Evolutionary conservation across 1,284 basidiomycete genomes (phyloP), one percentile per base, ranked within the genome.

Genomic region (Boletus mariae): DNA sequence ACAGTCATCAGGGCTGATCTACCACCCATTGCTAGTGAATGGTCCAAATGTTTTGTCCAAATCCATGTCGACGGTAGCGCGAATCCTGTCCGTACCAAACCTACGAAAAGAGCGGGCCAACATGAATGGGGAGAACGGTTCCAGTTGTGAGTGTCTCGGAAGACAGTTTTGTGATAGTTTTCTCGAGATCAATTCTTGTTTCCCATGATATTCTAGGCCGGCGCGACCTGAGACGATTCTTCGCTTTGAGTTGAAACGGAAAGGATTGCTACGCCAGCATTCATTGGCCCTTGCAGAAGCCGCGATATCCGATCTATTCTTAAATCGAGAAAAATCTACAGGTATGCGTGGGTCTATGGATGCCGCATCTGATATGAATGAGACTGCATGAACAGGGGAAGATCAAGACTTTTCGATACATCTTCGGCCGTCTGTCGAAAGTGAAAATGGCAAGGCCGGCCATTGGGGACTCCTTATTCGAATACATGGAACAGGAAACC

Each of bases 11-110:
- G 44, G 29, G 64, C 58, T 0, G 64, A 67, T 25, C 26, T 66
- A 38, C 63, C 64, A 0, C 49, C 31, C 0, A 48, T 54, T 38
- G 11, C 66, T 3, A 57, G 17, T 17, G 47, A 57, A 4, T 58
- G 66, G 66, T 56, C 58, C 5, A 66, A 64, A 28, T 67, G 56
- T 29, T 68, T 63, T 25, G 47, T 68, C n/a, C 38, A 55, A n/a
- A 58, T 68, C 9, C 49, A 51, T 31, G 54, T 68, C 15, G 58
- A 67, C 37, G 48, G 15, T 8, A 54, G 57, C n/a, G 1, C 57
- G 1, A 58, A 49, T 47, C 9, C 48, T 2, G 25, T 57, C 2
- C 56, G 47, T 3, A 65, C 58, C 2, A 53, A 35, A 9, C 8
- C 41, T 2, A 64, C 62, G 17, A 64, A 56, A 45, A 62, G 4